Percentiles rank a stretch among this genome's conserved stretches.
phyloP scores from a whole-genome alignment of 2,329 filamentous ascomycete species.

The Trichoderma sp. region DNA sequence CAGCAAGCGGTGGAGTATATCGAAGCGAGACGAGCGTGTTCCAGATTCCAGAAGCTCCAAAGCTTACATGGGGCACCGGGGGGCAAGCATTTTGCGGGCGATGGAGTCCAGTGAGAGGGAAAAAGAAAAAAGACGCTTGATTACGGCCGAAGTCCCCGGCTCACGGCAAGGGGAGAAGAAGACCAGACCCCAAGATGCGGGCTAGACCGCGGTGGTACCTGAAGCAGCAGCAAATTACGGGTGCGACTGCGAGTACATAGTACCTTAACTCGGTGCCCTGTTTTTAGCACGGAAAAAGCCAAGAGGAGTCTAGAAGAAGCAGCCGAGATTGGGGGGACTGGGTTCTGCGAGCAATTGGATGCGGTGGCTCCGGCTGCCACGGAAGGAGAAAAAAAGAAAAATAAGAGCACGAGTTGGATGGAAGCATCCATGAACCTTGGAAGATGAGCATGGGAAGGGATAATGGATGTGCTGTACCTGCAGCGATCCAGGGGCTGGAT shows the following conservation, averaged over 20 bases:
- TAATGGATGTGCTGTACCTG: not conserved
- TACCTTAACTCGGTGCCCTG: not conserved
- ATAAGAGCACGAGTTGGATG: not conserved
- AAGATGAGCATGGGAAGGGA: not conserved
- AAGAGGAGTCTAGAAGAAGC: not conserved
- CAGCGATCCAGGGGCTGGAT: slow-evolving; percentile 5
- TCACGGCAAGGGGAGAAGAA: not conserved
- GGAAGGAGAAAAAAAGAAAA: not conserved
- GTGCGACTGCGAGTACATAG: not conserved
- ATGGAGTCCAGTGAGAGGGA: not conserved
- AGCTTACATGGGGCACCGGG: not conserved
- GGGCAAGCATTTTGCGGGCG: not conserved
- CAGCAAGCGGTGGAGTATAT: not conserved
- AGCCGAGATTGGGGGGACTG: not conserved
- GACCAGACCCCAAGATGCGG: not conserved
- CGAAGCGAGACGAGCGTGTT: not conserved
- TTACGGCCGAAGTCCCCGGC: not conserved
- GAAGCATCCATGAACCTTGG: not conserved
- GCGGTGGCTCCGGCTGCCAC: slow-evolving; percentile 5
- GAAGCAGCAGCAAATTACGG: not conserved
- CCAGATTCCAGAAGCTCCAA: slow-evolving; percentile 9
- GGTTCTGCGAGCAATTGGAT: not conserved
- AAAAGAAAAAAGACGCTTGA: not conserved
- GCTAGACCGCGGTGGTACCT: not conserved
- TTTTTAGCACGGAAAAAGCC: not conserved